Conservation (phyloP, 345 rosid genomes). For the Boechera divaricarpa region DNA sequence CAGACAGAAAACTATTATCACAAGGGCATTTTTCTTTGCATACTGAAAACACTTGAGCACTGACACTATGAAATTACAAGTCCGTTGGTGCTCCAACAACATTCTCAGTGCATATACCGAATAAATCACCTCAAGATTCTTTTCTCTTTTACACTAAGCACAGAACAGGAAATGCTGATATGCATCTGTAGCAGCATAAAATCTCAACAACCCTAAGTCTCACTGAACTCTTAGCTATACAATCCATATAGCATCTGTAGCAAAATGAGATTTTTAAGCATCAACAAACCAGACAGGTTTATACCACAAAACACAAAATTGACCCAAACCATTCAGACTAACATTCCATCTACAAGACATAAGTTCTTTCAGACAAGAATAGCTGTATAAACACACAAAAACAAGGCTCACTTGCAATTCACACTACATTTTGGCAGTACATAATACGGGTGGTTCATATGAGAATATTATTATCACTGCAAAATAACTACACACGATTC, state of each 20-base stretch:
- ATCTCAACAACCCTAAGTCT: not conserved
- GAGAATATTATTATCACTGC: not conserved
- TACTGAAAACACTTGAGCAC: slow-evolving; percentile 24
- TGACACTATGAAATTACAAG: slow-evolving; percentile 28
- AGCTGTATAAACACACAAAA: slow-evolving; percentile 68
- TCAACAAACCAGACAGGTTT: not conserved
- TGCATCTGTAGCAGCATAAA: slow-evolving; percentile 2
- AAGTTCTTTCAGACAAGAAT: slow-evolving; percentile 73
- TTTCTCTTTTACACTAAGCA: not conserved
- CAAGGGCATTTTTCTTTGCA: not conserved
- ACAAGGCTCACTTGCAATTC: slow-evolving; percentile 49
- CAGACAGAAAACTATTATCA: not conserved
- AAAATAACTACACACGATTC: not conserved
- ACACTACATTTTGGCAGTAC: slow-evolving; percentile 33
- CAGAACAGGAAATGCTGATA: slow-evolving; percentile 1
- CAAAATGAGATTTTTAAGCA: not conserved
- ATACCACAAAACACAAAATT: slow-evolving; percentile 41
- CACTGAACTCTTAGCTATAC: slow-evolving; percentile 17
- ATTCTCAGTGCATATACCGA: slow-evolving; percentile 3
- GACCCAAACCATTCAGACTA: slow-evolving; percentile 54
- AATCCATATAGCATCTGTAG: slow-evolving; percentile 13
- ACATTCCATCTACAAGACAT: slow-evolving; percentile 70
- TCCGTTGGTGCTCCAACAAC: not conserved
- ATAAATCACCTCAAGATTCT: not conserved
- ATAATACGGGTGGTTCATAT: not conserved